Evolutionary conservation across 345 rosid genomes (phyloP), one percentile per base, ranked within the genome.

Genomic region (Raphanus raphanistrum): DNA sequence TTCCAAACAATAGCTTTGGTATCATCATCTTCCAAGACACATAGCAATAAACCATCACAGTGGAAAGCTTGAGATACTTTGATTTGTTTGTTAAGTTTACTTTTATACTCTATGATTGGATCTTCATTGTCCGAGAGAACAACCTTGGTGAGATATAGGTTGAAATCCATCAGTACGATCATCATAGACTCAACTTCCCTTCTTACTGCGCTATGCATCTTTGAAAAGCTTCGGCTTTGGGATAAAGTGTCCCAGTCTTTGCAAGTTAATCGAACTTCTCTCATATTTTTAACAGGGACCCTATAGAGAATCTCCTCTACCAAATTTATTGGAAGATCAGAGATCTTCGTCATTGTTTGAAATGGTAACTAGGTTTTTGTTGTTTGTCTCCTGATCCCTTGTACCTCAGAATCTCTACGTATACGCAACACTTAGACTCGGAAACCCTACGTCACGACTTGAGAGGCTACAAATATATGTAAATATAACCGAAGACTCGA

Each of bases 201-300:
- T 58, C 6, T 58, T 58, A 10, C 31, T 58, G 62, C 31, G 1
- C 8, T 28, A 3, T 13, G 36, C 36, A 28, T 60, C 64, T 60
- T 60, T 28, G 64, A 28, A 60, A 60, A 60, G 36, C 35, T 28
- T 11, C 9, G 8, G 15, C 16, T 60, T 27, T 60, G 28, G 9
- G 17, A 60, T 60, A 65, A 28, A 27, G 64, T 12, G 36, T 60
- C 17, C 64, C 64, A 63, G 4, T 35, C 25, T 63, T 63, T 63
- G 68, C 68, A 63, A 63, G 68, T 63, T 35, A 9, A 35, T 35
- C 68, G 48, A 6, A 63, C 68, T 6, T 1, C 36, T 60, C 36
- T 28, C 36, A 28, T 60, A 2, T 13, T 16, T 35, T 4, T 35
- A 13, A 63, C 4, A 13, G 48, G 28, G 17, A 63, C 48, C 68